Evolutionary conservation across 1,139 yeast species (phyloP), one percentile per base, ranked within the genome.

Genomic region (Kurtzmaniella quercitrusa): DNA sequence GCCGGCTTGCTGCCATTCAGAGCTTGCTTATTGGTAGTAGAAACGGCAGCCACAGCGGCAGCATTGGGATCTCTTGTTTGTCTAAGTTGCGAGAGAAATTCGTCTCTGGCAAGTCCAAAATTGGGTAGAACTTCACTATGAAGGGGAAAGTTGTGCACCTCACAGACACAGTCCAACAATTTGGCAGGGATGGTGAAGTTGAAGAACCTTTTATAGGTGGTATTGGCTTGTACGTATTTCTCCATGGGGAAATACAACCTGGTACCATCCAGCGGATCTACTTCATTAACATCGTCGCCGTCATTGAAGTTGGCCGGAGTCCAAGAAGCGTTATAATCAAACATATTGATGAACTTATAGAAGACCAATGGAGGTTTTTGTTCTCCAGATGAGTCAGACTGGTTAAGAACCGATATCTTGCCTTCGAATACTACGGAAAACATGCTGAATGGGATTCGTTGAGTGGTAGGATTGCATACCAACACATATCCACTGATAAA

Each of bases 391-490:
- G 38, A 37, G 11, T 52, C 41, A 47, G 49, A 54, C 7, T 45
- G 51, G 41, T 59, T 45, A 42, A 54, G 45, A 47, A 55, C 55
- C 43, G 52, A 44, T 43, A 57, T 45, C 41, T 53, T 57, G 0
- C 85, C 86, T 55, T 81, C 85, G 31, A 81, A 59, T 1, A 82
- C 75, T 11, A 81, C 82, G 41, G 75, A 68, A 51, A 81, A 71
- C 77, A 77, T 77, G 50, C 79, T 81, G 51, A 79, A 81, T 9
- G 73, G 73, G 2, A 81, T 57, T 0, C 68, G 64, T 12, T 61
- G 54, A 1, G 58, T 36, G 0, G 80, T 62, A 12, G 56, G 60
- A 55, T 81, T 81, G 36, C 66, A 60, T 12, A 81, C 60, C 2
- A 68, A 60, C 25, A 78, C 66, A 52, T 70, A 75, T 0, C 88